Evolutionary conservation across 495 filamentous ascomycete species (phyloP).

Genomic region (Podospora sp.): DNA sequence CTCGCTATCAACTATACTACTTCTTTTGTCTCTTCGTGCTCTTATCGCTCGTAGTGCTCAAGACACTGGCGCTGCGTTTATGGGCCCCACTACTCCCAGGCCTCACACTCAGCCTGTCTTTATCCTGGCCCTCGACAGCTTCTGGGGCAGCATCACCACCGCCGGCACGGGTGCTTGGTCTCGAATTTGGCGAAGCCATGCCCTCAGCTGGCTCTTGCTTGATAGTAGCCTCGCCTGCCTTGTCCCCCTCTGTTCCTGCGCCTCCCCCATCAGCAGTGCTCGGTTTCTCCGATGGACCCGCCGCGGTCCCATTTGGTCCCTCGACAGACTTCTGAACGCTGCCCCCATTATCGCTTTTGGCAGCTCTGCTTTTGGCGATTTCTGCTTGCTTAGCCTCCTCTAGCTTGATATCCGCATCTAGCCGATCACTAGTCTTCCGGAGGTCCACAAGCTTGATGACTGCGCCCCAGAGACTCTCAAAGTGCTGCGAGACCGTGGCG

Average conservation of each 20-base stretch:
- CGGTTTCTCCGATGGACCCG: not conserved
- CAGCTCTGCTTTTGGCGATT: conserved; percentile 49
- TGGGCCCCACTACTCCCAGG: conserved; percentile 47
- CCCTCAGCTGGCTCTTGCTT: conserved; percentile 1
- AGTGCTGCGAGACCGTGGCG: conserved; percentile 72
- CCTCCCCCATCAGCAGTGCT: not conserved
- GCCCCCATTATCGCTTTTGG: not conserved
- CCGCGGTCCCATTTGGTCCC: not conserved
- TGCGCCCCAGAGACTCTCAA: conserved; percentile 74
- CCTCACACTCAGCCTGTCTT: conserved; percentile 25
- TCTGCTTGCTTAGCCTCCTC: conserved; percentile 66
- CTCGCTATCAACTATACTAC: conserved; percentile 34
- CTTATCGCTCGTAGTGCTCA: conserved; percentile 70
- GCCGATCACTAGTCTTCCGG: conserved; percentile 80
- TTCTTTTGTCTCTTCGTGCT: conserved; percentile 72
- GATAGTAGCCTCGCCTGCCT: conserved; percentile 11
- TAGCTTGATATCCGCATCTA: conserved; percentile 79
- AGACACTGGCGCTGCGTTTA: conserved; percentile 76
- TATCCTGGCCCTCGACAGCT: conserved; percentile 13
- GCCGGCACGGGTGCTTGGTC: not conserved
- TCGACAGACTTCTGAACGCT: not conserved
- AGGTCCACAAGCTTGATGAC: conserved; percentile 79
- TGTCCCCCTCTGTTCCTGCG: conserved; percentile 3
- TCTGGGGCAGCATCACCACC: not conserved
- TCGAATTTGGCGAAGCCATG: not conserved